phyloP scores from a whole-genome alignment of 345 rosid species.

The Murraya paniculata region DNA sequence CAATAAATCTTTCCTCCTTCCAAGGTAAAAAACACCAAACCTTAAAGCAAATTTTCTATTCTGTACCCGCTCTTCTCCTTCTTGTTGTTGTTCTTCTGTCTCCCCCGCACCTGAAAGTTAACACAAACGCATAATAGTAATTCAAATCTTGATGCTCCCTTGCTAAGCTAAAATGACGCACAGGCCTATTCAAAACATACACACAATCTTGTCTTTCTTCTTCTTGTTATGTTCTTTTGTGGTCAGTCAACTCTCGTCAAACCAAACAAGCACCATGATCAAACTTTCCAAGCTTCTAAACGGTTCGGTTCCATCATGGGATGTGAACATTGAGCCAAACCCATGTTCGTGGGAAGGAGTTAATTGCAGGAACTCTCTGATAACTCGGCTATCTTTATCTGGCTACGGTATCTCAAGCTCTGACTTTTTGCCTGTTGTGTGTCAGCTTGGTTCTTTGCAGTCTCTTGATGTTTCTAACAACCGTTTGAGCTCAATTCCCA shows the following conservation, averaged over 20 bases:
- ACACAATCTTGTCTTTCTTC: conserved; percentile 10
- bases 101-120: neutral
- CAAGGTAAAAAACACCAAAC: neutral
- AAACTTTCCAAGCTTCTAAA: conserved; percentile 28
- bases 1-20: conserved; percentile 1
- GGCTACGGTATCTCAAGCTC: conserved; percentile 38
- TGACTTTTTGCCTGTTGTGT: conserved; percentile 40
- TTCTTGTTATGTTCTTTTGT: conserved; percentile 24
- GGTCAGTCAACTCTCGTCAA: conserved; percentile 29
- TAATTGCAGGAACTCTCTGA: conserved; percentile 38
- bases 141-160: neutral
- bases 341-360: conserved; percentile 65
- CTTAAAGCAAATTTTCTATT: neutral
- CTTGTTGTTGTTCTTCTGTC: conserved; percentile 5
- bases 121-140: too few species aligned
- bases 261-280: conserved; percentile 45
- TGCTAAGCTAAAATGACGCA: neutral
- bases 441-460: conserved; percentile 54
- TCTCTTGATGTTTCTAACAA: conserved; percentile 56
- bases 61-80: neutral
- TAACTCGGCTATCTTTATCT: conserved; percentile 36
- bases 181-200: neutral
- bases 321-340: conserved; percentile 26
- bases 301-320: conserved; percentile 36
- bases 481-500: conserved; percentile 45